phyloP scores from a whole-genome alignment of 2,329 filamentous ascomycete genomes.

The Xylaria sp. region DNA sequence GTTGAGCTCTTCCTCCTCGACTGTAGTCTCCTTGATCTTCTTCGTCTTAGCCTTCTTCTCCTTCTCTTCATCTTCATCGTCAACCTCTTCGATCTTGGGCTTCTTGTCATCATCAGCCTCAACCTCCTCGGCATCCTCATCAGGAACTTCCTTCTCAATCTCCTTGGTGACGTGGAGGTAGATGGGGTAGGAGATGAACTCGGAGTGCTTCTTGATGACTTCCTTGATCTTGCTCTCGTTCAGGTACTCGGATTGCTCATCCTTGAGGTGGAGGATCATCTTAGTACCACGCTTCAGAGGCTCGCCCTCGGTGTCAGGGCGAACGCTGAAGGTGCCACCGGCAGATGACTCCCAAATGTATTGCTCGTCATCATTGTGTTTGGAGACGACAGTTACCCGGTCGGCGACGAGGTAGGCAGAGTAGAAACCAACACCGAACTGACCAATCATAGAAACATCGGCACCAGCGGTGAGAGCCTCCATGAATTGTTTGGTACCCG shows the following conservation, averaged over 20 bases:
- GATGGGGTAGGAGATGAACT: conserved; percentile 99
- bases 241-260: conserved; percentile 98
- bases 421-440: conserved; percentile 99
- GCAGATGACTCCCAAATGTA: conserved; percentile 99
- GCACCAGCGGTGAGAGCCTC: conserved; percentile 97
- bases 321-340: conserved; percentile 96
- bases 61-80: conserved; percentile 84
- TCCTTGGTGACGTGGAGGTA: conserved; percentile 99
- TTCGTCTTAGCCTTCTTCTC: conserved; percentile 98
- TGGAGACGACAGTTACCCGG: conserved; percentile 93
- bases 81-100: conserved; percentile 93
- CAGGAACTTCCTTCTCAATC: conserved; percentile 97
- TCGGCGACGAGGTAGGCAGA: conserved; percentile 99
- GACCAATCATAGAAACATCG: conserved; percentile 99
- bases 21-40: conserved; percentile 98
- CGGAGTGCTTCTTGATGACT: conserved; percentile 99
- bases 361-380: conserved; percentile 99
- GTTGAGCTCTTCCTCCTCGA: conserved; percentile 99
- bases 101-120: conserved; percentile 91
- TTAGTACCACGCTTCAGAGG: conserved; percentile 93
- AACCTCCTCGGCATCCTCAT: conserved; percentile 86
- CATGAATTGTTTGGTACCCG: conserved; percentile 99
- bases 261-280: conserved; percentile 99
- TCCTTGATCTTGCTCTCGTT: conserved; percentile 99
- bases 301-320: conserved; percentile 89